A percentile compares a stretch with the other conserved stretches of the same genome.
Conservation (phyloP, 2,329 filamentous ascomycete species). For the Penicillium sp. region DNA sequence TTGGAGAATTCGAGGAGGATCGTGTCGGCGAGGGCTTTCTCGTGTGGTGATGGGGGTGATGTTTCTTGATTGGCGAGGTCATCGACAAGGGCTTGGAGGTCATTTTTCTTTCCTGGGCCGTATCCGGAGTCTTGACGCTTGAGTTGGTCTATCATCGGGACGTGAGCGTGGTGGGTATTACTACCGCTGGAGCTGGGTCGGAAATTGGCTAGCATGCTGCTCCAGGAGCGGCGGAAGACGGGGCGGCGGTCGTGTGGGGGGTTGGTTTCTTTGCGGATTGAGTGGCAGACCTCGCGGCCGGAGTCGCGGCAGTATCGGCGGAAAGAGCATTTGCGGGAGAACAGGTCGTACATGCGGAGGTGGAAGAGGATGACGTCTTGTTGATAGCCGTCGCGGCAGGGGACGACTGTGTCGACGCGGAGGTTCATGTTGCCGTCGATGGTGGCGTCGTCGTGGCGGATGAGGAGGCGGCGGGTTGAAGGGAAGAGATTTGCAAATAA, state of each 20-base stretch:
- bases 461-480: conserved; percentile 76
- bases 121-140: conserved; percentile 65
- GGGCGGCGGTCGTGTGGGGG: conserved; percentile 61
- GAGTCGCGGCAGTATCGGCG: conserved; percentile 91
- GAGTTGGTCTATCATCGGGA: conserved; percentile 43
- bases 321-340: conserved; percentile 84
- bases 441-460: conserved; percentile 89
- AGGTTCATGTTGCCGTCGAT: conserved; percentile 96
- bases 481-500: conserved; percentile 88
- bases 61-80: neutral
- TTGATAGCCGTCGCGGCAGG: conserved; percentile 61
- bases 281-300: conserved; percentile 89
- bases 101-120: neutral
- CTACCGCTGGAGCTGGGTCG: conserved; percentile 62
- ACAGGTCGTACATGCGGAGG: conserved; percentile 90
- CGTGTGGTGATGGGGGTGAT: neutral
- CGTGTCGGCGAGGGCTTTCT: conserved; percentile 68
- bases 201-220: conserved; percentile 63
- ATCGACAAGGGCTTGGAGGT: neutral
- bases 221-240: conserved; percentile 64
- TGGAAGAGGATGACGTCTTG: conserved; percentile 84
- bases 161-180: conserved; percentile 23
- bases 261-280: conserved; percentile 68
- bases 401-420: conserved; percentile 78
- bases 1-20: conserved; percentile 96